Evolutionary conservation across 208 protist species (phyloP), one percentile per base, ranked within the genome.

Genomic region (Blechomonas ayalai): DNA sequence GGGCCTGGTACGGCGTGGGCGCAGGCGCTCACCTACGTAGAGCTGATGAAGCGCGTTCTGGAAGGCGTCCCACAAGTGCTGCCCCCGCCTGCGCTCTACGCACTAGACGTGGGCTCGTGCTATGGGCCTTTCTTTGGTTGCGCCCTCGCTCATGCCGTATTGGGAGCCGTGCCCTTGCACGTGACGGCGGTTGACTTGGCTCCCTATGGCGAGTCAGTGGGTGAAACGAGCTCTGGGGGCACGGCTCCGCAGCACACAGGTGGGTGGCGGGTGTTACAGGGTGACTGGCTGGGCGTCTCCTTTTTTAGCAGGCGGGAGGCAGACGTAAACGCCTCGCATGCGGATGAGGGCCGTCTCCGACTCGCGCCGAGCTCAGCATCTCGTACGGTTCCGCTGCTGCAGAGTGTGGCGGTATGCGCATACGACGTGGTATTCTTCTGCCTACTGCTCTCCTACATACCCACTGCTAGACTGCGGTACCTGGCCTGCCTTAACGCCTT

Each of bases 391-490:
- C 32, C 26, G 26, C 13, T 40, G 12, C 15, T 15, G 45, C 24
- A 27, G 36, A 32, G 37, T 34, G 34, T 5, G 12, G 48, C 39
- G 7, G 47, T 61, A 8, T 66, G 64, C 18, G 51, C 59, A 36
- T 84, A 62, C 48, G 78, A 93, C 43, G 81, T 52, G 6, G 73
- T 93, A 2, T 64, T 84, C 36, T 93, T 93, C 46, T 91, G 79
- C 44, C 56, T 94, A 16, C 58, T 94, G 18, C 73, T 94, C 5
- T 90, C 81, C 5, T 94, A 89, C 64, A 51, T 94, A 35, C 85
- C 85, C 4, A 82, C 71, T 12, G 67, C 85, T 1, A 58, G 63
- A 1, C 45, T 94, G 41, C 81, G 85, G 13, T 89, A 73, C 50
- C 59, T 53, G n/a, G 78, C 77, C 20, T 90, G 81, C 49, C 59